A percentile compares a stretch with the other conserved stretches of the same genome.
These are phyloP conservation scores for Sphagnum fallax DNA, from an alignment of 228 moss, liverwort and hornwort species.

Conservation along the genomic window DNA sequence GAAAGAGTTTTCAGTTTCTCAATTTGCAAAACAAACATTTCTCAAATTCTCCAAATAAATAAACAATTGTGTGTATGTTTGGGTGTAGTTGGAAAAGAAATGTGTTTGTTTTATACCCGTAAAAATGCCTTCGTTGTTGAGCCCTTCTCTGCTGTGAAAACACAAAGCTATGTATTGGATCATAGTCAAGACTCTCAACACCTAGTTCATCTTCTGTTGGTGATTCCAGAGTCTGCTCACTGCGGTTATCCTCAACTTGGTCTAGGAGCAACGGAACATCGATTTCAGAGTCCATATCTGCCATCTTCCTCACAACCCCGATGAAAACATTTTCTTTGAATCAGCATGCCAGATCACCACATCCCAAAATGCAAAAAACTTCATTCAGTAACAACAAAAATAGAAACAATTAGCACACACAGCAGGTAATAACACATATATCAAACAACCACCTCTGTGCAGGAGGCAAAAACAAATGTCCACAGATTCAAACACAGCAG, in stretches of 20 bases:
- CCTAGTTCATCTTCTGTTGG: conserved; percentile 31
- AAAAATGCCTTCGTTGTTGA: conserved; percentile 42
- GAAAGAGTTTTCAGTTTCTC: neutral
- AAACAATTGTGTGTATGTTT: neutral
- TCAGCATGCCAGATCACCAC: no score
- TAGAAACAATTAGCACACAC: no score
- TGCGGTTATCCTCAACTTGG: conserved; percentile 30
- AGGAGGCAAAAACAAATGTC: no score
- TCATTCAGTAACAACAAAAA: no score
- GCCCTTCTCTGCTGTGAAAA: conserved; percentile 38
- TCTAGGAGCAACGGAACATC: conserved; percentile 48
- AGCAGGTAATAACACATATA: no score
- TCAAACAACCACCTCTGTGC: no score
- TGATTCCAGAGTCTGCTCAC: conserved; percentile 11
- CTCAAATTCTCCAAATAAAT: neutral
- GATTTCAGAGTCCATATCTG: conserved; percentile 41
- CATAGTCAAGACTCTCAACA: conserved; percentile 76
- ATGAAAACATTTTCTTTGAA: no score
- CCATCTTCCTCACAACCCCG: conserved; percentile 16
- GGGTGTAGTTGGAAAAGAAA: neutral
- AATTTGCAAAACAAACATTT: neutral
- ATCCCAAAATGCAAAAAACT: no score
- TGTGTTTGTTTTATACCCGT: conserved; percentile 32
- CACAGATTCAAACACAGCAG: no score
- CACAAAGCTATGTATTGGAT: conserved; percentile 53